Base-by-base conservation (phyloP, 495 filamentous ascomycete species). In the Pyronema omphalodes region DNA sequence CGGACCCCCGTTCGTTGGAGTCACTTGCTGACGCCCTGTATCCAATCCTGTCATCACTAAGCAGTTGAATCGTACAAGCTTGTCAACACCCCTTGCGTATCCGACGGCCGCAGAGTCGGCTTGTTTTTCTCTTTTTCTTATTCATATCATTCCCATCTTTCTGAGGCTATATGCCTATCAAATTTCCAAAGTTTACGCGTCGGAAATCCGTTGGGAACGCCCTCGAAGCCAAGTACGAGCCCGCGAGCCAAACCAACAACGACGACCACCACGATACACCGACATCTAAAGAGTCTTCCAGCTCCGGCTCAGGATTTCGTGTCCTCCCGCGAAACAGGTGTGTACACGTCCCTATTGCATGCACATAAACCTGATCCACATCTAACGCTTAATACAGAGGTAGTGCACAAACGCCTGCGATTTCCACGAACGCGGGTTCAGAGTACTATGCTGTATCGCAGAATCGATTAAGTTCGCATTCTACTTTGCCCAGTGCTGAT, bases 131-230 rank as follows among this genome's bases (percentile, higher is more conserved):
- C 18, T 11, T 12, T 11, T 19, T 36, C n/a, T 36, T 50, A 3
- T 50, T 17, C n/a, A 29, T 36, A 23, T 36, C 29, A 11, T 17
- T 34, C 29, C 12, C 29, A 34, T 8, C 47, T 11, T 36, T 12
- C 18, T 36, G 18, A 54, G 58, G 58, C 53, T 70, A 67, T 57
- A 83, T 83, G 78, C 80, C 80, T 67, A 83, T 81, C 67, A 81
- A 81, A 70, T 71, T 82, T 53, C 77, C 77, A 51, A 83, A 79
- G 55, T 82, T 83, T 58, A 68, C 71, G 58, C 74, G 80, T 60
- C 75, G 80, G 55, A 84, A 82, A 69, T 84, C 80, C 60, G 73
- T 76, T 58, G 77, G 74, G 36, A 82, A 80, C 67, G 71, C 69
- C 48, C 66, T 82, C 37, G 80, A 82, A 53, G 77, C 62, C 43